Base-by-base conservation (phyloP, 2,329 filamentous ascomycete species). In the Paecilomyces variotii region DNA sequence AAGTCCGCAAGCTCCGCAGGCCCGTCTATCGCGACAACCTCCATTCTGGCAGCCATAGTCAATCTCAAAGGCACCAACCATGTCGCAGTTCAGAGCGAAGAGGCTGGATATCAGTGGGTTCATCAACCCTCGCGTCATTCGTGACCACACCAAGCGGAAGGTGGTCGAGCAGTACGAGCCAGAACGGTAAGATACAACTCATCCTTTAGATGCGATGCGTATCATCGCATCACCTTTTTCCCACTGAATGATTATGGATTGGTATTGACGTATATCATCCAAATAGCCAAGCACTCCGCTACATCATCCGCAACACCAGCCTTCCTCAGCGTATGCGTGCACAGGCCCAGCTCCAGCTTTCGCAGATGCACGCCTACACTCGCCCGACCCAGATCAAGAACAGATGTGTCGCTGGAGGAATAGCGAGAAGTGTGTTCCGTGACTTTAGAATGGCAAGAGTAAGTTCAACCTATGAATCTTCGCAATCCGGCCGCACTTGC, bases 81-180 rank as follows among this genome's bases (percentile, higher is more conserved):
- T 90, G 87, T 87, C 90, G 54, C 89, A 92, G 79, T 97, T 96
- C 78, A 83, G 91, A 68, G 82, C 91, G 32, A 96, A 96, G 78
- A 92, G 87, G 81, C 86, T 97, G 67, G 91, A 97, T 68, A 79
- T 97, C 66, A 87, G 89, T 73, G 90, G 90, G 73, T 96, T 89
- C 72, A 76, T 95, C 78, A 97, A 97, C 72, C 85, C 88, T 73
- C 87, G 88, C 65, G 84, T 90, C 65, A 88, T 99, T 72, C 90
- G 94, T 68, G 94, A 99, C 76, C 91, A 97, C 79, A 92, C 91
- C 57, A 99, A 97, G 84, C 89, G 94, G 69, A 93, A 95, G 79
- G 90, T 91, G 60, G 97, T 92, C 70, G 89, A 88, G 71, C 82
- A 91, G 72, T 80, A 88, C 71, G 94, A 99, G 79, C 85, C 91